Evolutionary conservation across 192 early-diverging fungal genomes (phyloP).

Genomic region (Coemansia sp.): DNA sequence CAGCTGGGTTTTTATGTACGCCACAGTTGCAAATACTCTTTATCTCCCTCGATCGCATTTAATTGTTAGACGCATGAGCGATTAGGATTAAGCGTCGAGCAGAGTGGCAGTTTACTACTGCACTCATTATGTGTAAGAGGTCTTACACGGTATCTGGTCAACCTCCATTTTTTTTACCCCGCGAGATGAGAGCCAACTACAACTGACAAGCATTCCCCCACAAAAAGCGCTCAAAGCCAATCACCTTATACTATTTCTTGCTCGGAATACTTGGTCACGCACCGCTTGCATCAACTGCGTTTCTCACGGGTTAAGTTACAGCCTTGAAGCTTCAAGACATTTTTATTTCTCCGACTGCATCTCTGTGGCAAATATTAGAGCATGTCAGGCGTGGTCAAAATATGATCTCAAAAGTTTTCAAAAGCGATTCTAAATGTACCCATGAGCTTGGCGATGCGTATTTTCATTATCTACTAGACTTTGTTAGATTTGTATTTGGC

Average conservation of each 20-base stretch:
- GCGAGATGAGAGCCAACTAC: neutral
- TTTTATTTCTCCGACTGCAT: neutral
- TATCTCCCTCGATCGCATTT: too few relatives aligned
- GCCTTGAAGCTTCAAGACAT: neutral
- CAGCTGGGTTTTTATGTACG: too few relatives aligned
- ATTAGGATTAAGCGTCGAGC: neutral
- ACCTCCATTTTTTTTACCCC: neutral
- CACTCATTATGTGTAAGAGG: neutral
- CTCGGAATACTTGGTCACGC: neutral
- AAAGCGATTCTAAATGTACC: conserved; percentile 1
- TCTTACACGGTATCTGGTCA: neutral
- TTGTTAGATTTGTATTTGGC: neutral
- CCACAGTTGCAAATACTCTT: too few relatives aligned
- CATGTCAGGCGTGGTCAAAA: neutral
- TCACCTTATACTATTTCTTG: neutral
- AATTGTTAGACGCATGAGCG: too few relatives aligned
- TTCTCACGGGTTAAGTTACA: neutral
- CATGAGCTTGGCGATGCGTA: neutral
- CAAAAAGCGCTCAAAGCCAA: neutral
- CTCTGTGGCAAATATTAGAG: neutral
- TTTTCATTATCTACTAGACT: neutral
- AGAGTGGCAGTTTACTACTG: neutral
- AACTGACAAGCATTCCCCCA: neutral
- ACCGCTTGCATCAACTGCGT: neutral
- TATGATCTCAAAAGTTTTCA: neutral